Evolutionary conservation across 108 stramenopile genomes (phyloP).

Genomic region (Conticribra weissflogii): DNA sequence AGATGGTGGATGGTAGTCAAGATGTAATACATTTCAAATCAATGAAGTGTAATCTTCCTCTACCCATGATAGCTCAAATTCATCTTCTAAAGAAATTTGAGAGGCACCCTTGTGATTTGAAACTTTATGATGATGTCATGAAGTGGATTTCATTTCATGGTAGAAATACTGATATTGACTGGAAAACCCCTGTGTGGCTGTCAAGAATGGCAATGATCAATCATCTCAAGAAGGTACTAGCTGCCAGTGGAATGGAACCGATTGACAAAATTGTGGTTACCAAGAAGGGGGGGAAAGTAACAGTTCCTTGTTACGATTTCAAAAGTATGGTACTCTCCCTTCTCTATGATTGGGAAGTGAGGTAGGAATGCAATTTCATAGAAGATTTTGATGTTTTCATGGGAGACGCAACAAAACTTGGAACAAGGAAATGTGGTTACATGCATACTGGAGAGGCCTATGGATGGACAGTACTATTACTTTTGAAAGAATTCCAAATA

Average conservation of each 20-base stretch:
- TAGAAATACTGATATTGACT: not conserved
- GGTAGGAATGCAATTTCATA: not conserved
- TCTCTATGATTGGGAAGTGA: not conserved
- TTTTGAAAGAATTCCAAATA: too few relatives aligned
- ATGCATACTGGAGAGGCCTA: conserved; percentile 2
- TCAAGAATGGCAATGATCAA: not conserved
- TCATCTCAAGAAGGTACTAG: not conserved
- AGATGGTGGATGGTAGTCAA: too few relatives aligned
- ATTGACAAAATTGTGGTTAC: not conserved
- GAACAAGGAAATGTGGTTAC: not conserved
- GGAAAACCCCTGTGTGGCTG: not conserved
- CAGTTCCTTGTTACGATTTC: not conserved
- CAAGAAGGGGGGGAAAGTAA: not conserved
- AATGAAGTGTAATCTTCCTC: not conserved
- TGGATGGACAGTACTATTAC: too few relatives aligned
- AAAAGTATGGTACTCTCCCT: not conserved
- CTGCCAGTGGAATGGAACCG: not conserved
- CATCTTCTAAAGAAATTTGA: not conserved
- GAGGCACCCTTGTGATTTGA: not conserved
- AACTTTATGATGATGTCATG: not conserved
- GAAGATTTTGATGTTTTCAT: not conserved
- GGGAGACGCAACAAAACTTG: not conserved
- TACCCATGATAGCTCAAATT: not conserved
- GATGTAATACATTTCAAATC: conserved; percentile 1
- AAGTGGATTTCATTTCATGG: not conserved